Evolutionary conservation across 2,329 filamentous ascomycete species (phyloP).

Genomic region (Colletotrichum higginsianum): DNA sequence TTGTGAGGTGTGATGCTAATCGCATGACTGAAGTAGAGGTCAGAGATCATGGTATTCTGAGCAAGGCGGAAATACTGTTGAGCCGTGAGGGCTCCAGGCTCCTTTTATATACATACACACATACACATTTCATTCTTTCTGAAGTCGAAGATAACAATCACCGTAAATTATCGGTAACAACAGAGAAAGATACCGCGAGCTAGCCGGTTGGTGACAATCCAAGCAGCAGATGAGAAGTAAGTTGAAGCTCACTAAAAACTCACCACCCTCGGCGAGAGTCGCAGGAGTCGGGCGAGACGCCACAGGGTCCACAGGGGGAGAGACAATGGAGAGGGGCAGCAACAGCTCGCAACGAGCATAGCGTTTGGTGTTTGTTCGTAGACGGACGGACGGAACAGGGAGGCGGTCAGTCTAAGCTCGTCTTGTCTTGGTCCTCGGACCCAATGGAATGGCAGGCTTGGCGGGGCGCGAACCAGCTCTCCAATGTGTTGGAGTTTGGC

Average conservation of each 20-base stretch:
- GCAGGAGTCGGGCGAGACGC: not conserved
- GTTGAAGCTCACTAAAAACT: not conserved
- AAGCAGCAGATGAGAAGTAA: not conserved
- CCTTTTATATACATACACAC: not conserved
- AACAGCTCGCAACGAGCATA: conserved; percentile 14
- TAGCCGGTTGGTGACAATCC: not conserved
- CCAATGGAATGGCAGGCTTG: conserved; percentile 20
- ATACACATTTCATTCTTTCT: not conserved
- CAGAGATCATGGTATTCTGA: not conserved
- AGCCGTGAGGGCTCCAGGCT: not conserved
- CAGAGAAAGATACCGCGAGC: not conserved
- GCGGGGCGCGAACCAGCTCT: conserved; percentile 8
- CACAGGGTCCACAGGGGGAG: not conserved
- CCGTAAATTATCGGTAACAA: no score
- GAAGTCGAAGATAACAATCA: not conserved
- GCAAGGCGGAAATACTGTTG: not conserved
- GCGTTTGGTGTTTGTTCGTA: conserved; percentile 1
- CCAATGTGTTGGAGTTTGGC: conserved; percentile 3
- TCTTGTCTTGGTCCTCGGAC: not conserved
- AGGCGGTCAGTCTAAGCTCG: conserved; percentile 18
- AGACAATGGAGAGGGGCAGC: conserved; percentile 8
- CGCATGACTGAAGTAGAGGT: not conserved
- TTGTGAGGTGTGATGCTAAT: not conserved
- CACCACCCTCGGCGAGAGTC: not conserved
- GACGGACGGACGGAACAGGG: conserved; percentile 9